Percentiles rank a stretch among this genome's conserved stretches.
These are phyloP conservation scores for Phialophora expanda DNA, from an alignment of 2,329 filamentous ascomycete genomes.

Conservation along the genomic window DNA sequence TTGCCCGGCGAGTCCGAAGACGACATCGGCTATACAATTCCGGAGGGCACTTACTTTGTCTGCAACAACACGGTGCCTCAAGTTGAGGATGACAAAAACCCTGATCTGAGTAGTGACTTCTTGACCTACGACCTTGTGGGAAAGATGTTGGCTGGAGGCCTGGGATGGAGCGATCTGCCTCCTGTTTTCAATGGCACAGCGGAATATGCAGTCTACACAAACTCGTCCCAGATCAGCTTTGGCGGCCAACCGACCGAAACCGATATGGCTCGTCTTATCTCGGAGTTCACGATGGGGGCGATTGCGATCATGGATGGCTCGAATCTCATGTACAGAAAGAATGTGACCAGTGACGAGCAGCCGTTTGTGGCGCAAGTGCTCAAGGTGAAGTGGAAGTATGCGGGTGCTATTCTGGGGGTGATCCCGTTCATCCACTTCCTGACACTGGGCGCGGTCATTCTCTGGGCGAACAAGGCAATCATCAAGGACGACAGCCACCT, in stretches of 20 bases:
- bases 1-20: slow-evolving; percentile 11
- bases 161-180: slow-evolving; percentile 33
- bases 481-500: slow-evolving; percentile 39
- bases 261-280: slow-evolving; percentile 29
- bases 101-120: slow-evolving; percentile 17
- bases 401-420: slow-evolving; percentile 29
- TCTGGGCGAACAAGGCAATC: slow-evolving; percentile 38
- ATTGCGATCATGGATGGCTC: slow-evolving; percentile 31
- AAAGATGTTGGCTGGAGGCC: slow-evolving; percentile 34
- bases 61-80: slow-evolving; percentile 37
- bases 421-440: slow-evolving; percentile 36
- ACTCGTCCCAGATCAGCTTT: slow-evolving; percentile 26
- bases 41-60: slow-evolving; percentile 27
- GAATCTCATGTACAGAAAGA: slow-evolving; percentile 16
- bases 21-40: slow-evolving; percentile 11
- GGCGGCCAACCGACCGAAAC: slow-evolving; percentile 4
- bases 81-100: slow-evolving; percentile 15
- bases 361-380: slow-evolving; percentile 83
- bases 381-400: slow-evolving; percentile 67
- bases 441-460: slow-evolving; percentile 33
- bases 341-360: slow-evolving; percentile 86
- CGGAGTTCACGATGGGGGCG: slow-evolving; percentile 31
- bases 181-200: slow-evolving; percentile 17
- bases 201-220: slow-evolving; percentile 29
- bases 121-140: slow-evolving; percentile 24